A percentile compares a stretch with the other conserved stretches of the same genome.
Evolutionary conservation across 345 rosid species (phyloP).

Genomic region (Mercurialis annua): DNA sequence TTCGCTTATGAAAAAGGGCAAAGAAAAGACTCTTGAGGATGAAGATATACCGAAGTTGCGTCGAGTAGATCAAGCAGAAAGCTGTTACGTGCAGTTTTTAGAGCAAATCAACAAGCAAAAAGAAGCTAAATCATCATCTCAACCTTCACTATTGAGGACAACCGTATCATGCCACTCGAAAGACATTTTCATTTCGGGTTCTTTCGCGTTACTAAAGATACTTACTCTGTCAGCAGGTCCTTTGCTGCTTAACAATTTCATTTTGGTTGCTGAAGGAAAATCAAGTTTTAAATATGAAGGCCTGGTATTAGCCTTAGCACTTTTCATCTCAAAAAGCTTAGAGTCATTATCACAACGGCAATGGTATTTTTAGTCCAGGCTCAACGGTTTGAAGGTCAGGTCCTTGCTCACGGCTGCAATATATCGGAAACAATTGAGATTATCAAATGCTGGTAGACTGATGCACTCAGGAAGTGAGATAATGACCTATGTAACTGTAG

Average conservation of each 20-base stretch:
- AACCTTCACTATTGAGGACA: conserved; percentile 56
- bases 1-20: conserved; percentile 65
- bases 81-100: conserved; percentile 54
- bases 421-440: conserved; percentile 73
- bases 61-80: conserved; percentile 60
- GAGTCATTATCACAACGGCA: conserved; percentile 91
- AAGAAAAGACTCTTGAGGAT: conserved; percentile 60
- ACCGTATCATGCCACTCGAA: conserved; percentile 56
- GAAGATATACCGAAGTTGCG: conserved; percentile 66
- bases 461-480: conserved; percentile 87
- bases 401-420: conserved; percentile 78
- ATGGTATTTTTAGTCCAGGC: conserved; percentile 84
- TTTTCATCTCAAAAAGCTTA: conserved; percentile 58
- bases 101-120: conserved; percentile 53
- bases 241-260: conserved; percentile 77
- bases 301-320: conserved; percentile 51
- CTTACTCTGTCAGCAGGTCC: conserved; percentile 81
- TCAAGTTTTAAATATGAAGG: conserved; percentile 67
- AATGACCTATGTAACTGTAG: conserved; percentile 86
- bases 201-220: conserved; percentile 76
- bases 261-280: conserved; percentile 82
- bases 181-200: conserved; percentile 70
- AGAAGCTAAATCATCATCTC: conserved; percentile 33
- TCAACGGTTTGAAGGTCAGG: conserved; percentile 70
- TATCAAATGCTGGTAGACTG: conserved; percentile 69